phyloP scores from a whole-genome alignment of 2,329 filamentous ascomycete genomes.

The Venturiaceae sp. region DNA sequence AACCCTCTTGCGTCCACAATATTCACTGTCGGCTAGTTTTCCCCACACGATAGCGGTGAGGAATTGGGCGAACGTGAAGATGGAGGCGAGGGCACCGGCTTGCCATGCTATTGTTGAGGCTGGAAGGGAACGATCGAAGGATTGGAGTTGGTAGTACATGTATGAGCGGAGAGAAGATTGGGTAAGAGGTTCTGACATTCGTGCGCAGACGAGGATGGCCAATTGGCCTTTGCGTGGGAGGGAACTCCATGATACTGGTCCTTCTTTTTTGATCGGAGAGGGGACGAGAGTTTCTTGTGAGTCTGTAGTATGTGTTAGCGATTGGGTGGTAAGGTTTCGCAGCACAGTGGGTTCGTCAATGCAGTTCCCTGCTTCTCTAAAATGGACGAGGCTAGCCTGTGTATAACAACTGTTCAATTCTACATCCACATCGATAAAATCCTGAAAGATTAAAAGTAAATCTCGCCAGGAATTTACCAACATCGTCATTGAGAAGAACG shows the following conservation, averaged over 20 bases:
- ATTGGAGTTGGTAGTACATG: constrained; percentile 82
- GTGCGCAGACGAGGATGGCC: constrained; percentile 64
- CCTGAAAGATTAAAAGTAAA: no score
- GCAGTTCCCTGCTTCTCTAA: no score
- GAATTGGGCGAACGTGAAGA: constrained; percentile 76
- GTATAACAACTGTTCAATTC: no score
- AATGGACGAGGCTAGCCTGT: no score
- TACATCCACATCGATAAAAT: no score
- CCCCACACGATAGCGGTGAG: constrained; percentile 78
- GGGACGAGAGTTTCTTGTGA: no score
- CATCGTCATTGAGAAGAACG: no score
- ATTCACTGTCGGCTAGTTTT: constrained; percentile 52
- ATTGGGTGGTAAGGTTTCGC: no score
- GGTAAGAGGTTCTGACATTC: constrained; percentile 72
- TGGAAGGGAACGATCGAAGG: constrained; percentile 52
- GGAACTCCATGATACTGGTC: constrained; percentile 57
- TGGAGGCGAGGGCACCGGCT: constrained; percentile 66
- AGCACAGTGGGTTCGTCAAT: no score
- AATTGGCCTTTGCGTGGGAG: constrained; percentile 72
- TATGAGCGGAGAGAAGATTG: constrained; percentile 72
- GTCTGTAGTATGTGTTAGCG: no score
- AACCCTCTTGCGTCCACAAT: constrained; percentile 62
- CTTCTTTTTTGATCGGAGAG: constrained; percentile 24
- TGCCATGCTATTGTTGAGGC: constrained; percentile 63
- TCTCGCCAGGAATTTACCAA: no score